Evolutionary conservation across 2,329 filamentous ascomycete genomes (phyloP), one percentile per base, ranked within the genome.

Genomic region (Aspergillus puulaauensis): DNA sequence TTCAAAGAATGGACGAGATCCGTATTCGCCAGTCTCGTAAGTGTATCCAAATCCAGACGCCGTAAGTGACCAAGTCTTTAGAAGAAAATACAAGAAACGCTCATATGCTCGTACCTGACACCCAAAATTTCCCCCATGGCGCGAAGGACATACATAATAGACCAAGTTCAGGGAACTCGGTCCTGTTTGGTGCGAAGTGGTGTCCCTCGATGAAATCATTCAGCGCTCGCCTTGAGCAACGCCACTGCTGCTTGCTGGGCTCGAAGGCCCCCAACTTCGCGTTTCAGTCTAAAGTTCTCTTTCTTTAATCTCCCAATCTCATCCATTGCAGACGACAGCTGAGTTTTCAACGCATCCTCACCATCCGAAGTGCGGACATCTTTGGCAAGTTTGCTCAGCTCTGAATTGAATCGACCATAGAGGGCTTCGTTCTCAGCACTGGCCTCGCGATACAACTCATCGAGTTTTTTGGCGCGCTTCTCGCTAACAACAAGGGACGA

Each of bases 381-480:
- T 72, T 86, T 89, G 44, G 92, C 82, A 59, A 97, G 90, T 78
- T 90, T 91, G 66, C 86, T 89, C 48, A 98, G 78, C 76, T 97
- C 93, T n/a, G 86, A 85, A 68, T 97, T 96, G 79, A 97, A 96
- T 60, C 88, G 88, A 64, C 93, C 90, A 73, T 97, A 97, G 55
- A 98, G 80, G 31, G 93, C 84, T 76, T 97, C 93, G 67, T 97
- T 98, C 79, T 98, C 93, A 0, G 91, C 90, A 66, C 87, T 91
- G 15, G 88, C 85, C 69, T 96, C 91, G 63, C 91, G 90, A 77
- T 96, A 96, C 52, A 96, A 79, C 75, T 96, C 90, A 71, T 97
- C 93, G 53, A 97, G 85, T 41, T 89, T 89, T 66, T 87, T 89
- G 58, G 88, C 87, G 66, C 95, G 93, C 58, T 83, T 83, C 71